Evolutionary conservation across 169 alveolate species (phyloP).

Genomic region (Eimeria brunetti): DNA sequence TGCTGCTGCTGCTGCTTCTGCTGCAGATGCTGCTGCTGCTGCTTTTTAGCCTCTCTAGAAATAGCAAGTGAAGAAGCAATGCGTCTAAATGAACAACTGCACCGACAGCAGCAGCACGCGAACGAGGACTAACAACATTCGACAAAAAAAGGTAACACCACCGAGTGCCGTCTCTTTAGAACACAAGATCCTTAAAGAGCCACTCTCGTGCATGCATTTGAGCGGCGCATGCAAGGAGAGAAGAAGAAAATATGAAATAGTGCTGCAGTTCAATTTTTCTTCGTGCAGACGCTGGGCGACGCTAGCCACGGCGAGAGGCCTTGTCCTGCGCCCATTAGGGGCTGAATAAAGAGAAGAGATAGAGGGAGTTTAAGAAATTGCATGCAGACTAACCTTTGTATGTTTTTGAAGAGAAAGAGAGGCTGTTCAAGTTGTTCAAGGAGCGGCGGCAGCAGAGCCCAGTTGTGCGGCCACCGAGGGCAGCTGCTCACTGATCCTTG

Average conservation of each 20-base stretch:
- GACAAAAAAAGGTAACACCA: neutral
- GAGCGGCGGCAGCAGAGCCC: slow-evolving; percentile 1
- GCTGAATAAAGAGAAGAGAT: neutral
- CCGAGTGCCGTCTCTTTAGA: neutral
- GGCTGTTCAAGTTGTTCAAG: neutral
- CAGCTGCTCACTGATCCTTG: neutral
- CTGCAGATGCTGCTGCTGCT: no score
- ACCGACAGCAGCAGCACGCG: slow-evolving; percentile 4
- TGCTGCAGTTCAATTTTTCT: neutral
- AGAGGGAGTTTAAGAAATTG: neutral
- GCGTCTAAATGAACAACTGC: neutral
- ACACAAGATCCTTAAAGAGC: neutral
- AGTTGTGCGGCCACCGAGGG: slow-evolving; percentile 28
- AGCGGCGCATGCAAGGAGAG: neutral
- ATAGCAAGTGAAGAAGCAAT: no score
- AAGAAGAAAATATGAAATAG: neutral
- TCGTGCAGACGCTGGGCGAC: neutral
- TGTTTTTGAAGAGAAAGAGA: neutral
- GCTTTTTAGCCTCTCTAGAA: no score
- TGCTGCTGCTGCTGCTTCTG: neutral
- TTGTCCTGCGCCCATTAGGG: neutral
- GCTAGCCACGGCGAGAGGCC: slow-evolving; percentile 20
- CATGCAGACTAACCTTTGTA: neutral
- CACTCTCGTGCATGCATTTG: neutral
- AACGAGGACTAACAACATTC: neutral